Evolutionary conservation across 495 filamentous ascomycete genomes (phyloP), one percentile per base, ranked within the genome.

Genomic region (Jackrogersella multiformis): DNA sequence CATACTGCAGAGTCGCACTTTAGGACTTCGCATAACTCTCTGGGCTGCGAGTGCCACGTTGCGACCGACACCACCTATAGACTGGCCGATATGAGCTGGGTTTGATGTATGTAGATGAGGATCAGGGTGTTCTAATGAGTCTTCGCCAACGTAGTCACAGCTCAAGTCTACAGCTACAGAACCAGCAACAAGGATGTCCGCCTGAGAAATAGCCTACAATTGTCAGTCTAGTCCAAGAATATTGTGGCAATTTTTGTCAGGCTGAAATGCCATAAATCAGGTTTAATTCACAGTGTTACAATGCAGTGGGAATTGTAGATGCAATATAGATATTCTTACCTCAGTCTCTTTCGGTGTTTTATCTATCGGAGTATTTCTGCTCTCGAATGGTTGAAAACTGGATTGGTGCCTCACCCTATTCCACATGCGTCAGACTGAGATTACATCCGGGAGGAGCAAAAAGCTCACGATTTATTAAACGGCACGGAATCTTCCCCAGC

Each of bases 51-150:
- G 83, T 2, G 95, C 92, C 28, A 97, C 89, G 71, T 99, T 99
- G 73, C 91, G 87, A n/a, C 90, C 95, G 1, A 98, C 95, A n/a
- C 95, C 95, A 7, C 95, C 95, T 21, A 97, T 81, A 5, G 90
- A 89, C 72, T 96, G 92, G 16, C 72, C 84, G 61, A 97, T 96
- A 13, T 80, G 72, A 39, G 92, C 86, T 39, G 91, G 91, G 74
- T 98, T 99, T 6, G 95, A 99, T 1, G 94, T 97, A 54, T 94
- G 85, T 1, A 86, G 78, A 18, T 83, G 75, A 13, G 92, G 92
- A 20, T 73, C 55, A 1, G 70, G 67, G 30, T 73, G 59, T 46
- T 69, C 64, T 48, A 59, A 13, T 7, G 69, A 54, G 48, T 76
- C 73, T 30, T 69, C 74, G 35, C 86, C 84, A 15, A 83, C 77